Evolutionary conservation across 2,329 filamentous ascomycete species (phyloP), one percentile per base, ranked within the genome.

Genomic region (Penicillium oxalicum): DNA sequence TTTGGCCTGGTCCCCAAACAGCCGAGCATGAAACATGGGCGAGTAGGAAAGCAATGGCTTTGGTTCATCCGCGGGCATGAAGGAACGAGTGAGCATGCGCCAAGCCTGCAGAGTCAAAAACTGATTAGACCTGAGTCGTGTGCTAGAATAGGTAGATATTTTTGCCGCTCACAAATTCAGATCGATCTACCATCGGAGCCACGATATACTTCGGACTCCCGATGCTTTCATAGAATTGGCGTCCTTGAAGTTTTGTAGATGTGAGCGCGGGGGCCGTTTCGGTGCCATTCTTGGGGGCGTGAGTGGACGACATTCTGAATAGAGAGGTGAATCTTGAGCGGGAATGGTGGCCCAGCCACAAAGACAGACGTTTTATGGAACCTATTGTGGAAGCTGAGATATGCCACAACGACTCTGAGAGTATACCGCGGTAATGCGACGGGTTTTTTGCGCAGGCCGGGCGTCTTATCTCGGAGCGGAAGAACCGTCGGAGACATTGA

Each of bases 131-230:
- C 26, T 4, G 11, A 2, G n/a, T 41, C 33, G 8, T 18, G 18
- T 18, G 18, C 18, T 18, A 6, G 44, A 13, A 18, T 9, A 29
- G 2, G 2, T 18, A 33, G 34, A 26, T 5, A 42, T 41, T 37
- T 45, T 54, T 44, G 53, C 49, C 40, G 75, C 85, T 57, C 76
- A 95, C 91, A 74, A 97, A 96, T 75, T 98, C 93, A 29, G 90
- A 96, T 69, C 96, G 88, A 65, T 98, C 91, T 24, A 98, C 93
- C 93, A 98, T 98, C 33, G 93, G 93, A 32, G 93, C 93, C 47
- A 98, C 79, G 28, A 98, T 82, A 57, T 87, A 84, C 71, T 88
- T 95, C 2, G 93, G 93, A 51, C 86, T 91, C 24, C 93, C 93
- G 53, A 98, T 86, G 65, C 88, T 95, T 73, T 96, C 84, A 65